Evolutionary conservation across 2,329 filamentous ascomycete species (phyloP), one percentile per base, ranked within the genome.

Genomic region (Exophiala sideris): DNA sequence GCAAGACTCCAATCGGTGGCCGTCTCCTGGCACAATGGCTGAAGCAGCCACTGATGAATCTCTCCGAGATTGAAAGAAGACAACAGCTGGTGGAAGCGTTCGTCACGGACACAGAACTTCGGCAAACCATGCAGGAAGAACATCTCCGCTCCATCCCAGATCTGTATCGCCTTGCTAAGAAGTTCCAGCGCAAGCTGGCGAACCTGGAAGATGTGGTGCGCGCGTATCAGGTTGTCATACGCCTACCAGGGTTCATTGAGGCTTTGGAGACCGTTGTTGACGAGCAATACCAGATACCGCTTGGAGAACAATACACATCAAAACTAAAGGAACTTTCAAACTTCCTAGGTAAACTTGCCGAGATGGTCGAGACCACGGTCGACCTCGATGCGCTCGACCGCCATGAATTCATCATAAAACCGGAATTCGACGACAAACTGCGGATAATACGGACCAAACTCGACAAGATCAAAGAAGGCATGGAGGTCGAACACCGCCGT

Each of bases 351-450:
- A 96, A 91, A 68, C 78, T 99, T 9, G 89, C 92, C 66, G 94
- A 99, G 68, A 96, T 99, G 90, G 94, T 99, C 0, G 94, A 99
- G 75, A 96, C 94, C 1, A 99, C 95, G 0, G 91, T 99, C 11
- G 94, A 99, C 66, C 82, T 99, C 0, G 89, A 96, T 54, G 94
- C 94, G 2, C 82, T 99, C 9, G 92, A 99, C 66, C 91, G 94
- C 62, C 94, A 99, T 67, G 94, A 99, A 68, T 99, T 95, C 73
- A 92, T 96, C 65, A 99, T 99, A 80, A 99, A 97, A 73, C 89
- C 95, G 1, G 94, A 99, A 67, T 99, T 96, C 61, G 94, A 99
- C 66, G 91, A 96, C 54, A 82, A 85, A 50, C 77, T 99, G 35
- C 84, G 87, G 14, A 84, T 89, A n/a, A 95, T 99, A 63, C 85